A percentile compares a stretch with the other conserved stretches of the same genome.
Conservation (phyloP, 2,329 filamentous ascomycete species). For the Plectosphaerella plurivora region DNA sequence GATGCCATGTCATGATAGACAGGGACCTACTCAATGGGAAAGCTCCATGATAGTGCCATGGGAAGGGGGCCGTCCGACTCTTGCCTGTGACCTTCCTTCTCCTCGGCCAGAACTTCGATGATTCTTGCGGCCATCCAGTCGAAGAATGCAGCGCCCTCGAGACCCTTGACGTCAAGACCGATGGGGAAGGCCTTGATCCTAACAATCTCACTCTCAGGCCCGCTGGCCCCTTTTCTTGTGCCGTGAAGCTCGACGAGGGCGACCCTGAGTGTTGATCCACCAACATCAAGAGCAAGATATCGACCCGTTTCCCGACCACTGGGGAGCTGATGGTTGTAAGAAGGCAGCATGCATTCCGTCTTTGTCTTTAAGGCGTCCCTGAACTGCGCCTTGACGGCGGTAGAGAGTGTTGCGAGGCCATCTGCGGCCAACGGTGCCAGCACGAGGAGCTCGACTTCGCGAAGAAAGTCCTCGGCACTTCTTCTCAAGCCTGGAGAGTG, state of each 20-base stretch:
- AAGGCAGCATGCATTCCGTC: conserved; percentile 59
- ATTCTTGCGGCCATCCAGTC: conserved; percentile 64
- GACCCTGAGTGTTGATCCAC: conserved; percentile 63
- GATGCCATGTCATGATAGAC: too few relatives aligned
- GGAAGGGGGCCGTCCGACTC: conserved; percentile 36
- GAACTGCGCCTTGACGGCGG: conserved; percentile 50
- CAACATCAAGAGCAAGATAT: conserved; percentile 63
- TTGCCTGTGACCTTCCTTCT: conserved; percentile 20
- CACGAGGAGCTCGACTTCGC: conserved; percentile 50
- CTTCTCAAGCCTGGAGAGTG: conserved; percentile 9
- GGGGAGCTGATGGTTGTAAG: conserved; percentile 61
- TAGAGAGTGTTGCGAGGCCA: conserved; percentile 41
- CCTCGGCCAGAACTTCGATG: conserved; percentile 45
- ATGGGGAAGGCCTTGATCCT: conserved; percentile 54
- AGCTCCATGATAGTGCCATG: conserved; percentile 64
- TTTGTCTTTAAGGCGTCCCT: conserved; percentile 46
- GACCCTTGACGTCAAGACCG: conserved; percentile 46
- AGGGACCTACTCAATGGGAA: conserved; percentile 60
- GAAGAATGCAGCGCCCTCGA: conserved; percentile 58
- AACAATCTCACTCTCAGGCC: conserved; percentile 45
- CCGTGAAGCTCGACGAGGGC: conserved; percentile 58
- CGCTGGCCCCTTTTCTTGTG: conserved; percentile 24
- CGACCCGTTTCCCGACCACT: conserved; percentile 54
- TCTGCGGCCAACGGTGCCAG: conserved; percentile 41
- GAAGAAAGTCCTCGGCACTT: conserved; percentile 47